Conservation (phyloP, 768 basidiomycete genomes). For the Collybiopsis luxurians region DNA sequence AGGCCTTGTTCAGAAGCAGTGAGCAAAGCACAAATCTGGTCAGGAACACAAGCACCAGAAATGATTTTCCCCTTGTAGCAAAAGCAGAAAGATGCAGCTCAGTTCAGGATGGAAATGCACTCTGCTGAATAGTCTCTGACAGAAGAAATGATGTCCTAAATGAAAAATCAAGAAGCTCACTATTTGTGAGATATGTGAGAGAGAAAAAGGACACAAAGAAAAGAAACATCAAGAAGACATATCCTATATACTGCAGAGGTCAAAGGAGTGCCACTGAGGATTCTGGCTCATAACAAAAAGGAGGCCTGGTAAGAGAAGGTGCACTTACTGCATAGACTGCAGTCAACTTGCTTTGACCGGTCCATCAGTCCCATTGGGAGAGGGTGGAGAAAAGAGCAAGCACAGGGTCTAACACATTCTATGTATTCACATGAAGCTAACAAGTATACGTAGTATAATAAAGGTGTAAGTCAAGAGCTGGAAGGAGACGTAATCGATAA, state of each 20-base stretch:
- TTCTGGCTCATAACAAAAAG: background rate
- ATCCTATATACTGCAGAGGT: background rate
- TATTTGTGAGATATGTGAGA: slow-evolving; percentile 9
- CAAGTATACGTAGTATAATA: too few species aligned
- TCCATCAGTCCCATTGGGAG: too few species aligned
- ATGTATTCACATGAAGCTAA: too few species aligned
- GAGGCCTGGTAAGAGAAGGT: background rate
- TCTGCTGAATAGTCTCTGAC: background rate
- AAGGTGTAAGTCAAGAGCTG: too few species aligned
- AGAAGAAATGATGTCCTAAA: slow-evolving; percentile 9
- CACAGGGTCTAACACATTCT: too few species aligned
- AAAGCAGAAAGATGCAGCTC: background rate
- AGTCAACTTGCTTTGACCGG: background rate
- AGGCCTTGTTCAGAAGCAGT: background rate
- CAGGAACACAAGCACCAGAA: background rate
- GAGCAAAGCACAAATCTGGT: background rate
- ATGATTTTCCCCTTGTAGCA: background rate
- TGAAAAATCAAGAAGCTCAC: slow-evolving; percentile 2
- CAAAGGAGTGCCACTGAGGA: background rate
- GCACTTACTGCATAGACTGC: background rate
- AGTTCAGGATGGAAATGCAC: background rate
- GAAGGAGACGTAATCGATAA: slow-evolving; percentile 17
- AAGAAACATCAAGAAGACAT: background rate
- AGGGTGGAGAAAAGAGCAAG: too few species aligned
- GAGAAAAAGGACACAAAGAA: slow-evolving; percentile 6